phyloP scores from a whole-genome alignment of 352 stramenopile species.

The Phytophthora ramorum region DNA sequence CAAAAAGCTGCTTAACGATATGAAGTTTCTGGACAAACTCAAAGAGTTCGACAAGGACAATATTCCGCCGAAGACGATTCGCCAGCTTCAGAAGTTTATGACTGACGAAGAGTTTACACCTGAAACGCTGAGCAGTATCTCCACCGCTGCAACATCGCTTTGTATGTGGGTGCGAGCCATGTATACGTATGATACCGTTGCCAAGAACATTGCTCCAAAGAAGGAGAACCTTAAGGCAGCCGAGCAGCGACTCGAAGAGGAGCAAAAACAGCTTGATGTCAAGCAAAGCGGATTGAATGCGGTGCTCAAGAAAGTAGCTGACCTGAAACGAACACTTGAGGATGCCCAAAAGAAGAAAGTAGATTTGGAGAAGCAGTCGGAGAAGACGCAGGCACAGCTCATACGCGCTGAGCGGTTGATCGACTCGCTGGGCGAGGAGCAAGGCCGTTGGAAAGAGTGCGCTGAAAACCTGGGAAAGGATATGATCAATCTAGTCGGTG shows the following conservation, averaged over 20 bases:
- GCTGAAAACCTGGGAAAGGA: constrained; percentile 76
- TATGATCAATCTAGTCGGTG: constrained; percentile 92
- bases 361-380: constrained; percentile 90
- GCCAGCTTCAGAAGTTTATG: constrained; percentile 92
- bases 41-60: constrained; percentile 92
- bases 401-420: constrained; percentile 91
- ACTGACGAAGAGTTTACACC: constrained; percentile 91
- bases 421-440: constrained; percentile 90
- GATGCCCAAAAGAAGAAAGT: constrained; percentile 93
- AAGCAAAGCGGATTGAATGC: constrained; percentile 89
- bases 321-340: constrained; percentile 89
- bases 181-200: constrained; percentile 94
- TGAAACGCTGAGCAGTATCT: constrained; percentile 91
- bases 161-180: constrained; percentile 96
- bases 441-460: constrained; percentile 90
- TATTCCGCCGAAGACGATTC: constrained; percentile 88
- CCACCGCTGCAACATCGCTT: constrained; percentile 90
- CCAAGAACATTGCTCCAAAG: constrained; percentile 94
- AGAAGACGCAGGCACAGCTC: constrained; percentile 89
- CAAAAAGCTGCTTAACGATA: constrained; percentile 92
- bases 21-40: constrained; percentile 92
- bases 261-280: constrained; percentile 86
- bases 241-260: constrained; percentile 85
- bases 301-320: constrained; percentile 86
- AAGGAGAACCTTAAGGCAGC: constrained; percentile 90